A percentile compares a stretch with the other conserved stretches of the same genome.
phyloP scores from a whole-genome alignment of 345 rosid species.

The Rhodamnia rubescens region DNA sequence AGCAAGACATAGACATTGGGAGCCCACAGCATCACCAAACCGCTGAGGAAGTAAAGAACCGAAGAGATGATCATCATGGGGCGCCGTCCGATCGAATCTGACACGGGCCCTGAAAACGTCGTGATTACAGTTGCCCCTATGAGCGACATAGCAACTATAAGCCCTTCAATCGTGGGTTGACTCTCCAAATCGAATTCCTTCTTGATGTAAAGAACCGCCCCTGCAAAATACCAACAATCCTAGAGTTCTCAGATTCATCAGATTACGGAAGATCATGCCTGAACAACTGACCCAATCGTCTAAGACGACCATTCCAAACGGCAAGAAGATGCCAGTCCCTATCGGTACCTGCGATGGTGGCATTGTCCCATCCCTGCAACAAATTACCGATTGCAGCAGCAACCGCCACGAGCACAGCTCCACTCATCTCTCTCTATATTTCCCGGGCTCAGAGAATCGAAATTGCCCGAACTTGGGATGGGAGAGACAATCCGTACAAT shows the following conservation, averaged over 20 bases:
- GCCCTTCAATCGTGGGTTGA: constrained; percentile 31
- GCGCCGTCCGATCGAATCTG: constrained; percentile 27
- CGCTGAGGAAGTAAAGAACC: constrained; percentile 17
- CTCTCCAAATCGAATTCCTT: constrained; percentile 23
- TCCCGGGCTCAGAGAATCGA: neutral
- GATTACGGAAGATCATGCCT: neutral
- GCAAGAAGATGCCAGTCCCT: neutral
- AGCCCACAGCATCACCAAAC: constrained; percentile 34
- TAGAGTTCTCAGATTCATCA: neutral
- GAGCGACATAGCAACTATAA: constrained; percentile 29
- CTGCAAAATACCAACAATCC: constrained; percentile 2
- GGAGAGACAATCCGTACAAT: neutral
- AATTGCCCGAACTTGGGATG: neutral
- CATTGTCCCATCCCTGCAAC: constrained; percentile 43
- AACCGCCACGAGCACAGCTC: constrained; percentile 25
- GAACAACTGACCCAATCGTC: neutral
- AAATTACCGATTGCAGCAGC: constrained; percentile 30
- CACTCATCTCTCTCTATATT: constrained; percentile 11
- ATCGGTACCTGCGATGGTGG: constrained; percentile 25
- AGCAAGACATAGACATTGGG: constrained; percentile 33
- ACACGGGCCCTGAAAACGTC: constrained; percentile 20
- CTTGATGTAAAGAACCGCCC: constrained; percentile 32
- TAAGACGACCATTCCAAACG: neutral
- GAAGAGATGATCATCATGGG: constrained; percentile 31
- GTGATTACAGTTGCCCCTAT: constrained; percentile 32